These are phyloP conservation scores for Lineolata rhizophorae DNA, from an alignment of 495 filamentous ascomycete genomes.

Conservation along the genomic window DNA sequence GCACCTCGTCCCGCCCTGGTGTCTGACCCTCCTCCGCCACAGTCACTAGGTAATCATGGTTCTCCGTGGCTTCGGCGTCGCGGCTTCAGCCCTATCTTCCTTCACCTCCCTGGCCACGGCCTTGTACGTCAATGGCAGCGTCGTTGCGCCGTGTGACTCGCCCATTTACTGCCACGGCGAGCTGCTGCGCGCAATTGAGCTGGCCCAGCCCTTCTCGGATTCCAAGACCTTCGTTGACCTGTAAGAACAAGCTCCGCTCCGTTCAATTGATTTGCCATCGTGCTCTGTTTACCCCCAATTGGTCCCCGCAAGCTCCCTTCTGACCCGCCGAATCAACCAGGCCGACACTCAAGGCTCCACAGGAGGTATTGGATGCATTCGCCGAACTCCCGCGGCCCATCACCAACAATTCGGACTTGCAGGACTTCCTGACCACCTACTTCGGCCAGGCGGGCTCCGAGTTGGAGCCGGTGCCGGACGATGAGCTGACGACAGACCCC, in stretches of 20 bases:
- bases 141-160: constrained; percentile 13
- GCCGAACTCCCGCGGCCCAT: constrained; percentile 8
- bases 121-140: constrained; percentile 10
- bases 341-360: constrained; percentile 10
- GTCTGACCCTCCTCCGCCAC: too few species aligned
- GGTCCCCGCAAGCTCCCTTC: too few species aligned
- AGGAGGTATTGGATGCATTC: constrained; percentile 12
- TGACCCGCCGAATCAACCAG: constrained; percentile 1
- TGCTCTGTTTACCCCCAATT: too few species aligned
- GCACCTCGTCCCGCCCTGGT: too few species aligned
- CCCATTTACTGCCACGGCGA: constrained; percentile 14
- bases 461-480: constrained; percentile 5
- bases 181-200: constrained; percentile 10
- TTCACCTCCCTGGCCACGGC: too few species aligned
- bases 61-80: too few species aligned
- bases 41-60: too few species aligned
- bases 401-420: constrained; percentile 10
- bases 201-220: constrained; percentile 11
- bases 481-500: constrained; percentile 8
- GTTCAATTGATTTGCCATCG: too few species aligned
- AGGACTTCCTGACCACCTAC: constrained; percentile 10
- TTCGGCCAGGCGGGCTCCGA: constrained; percentile 13
- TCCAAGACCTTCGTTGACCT: constrained; percentile 15
- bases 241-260: too few species aligned
- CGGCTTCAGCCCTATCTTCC: too few species aligned